Conservation (phyloP, 352 stramenopile species). For the Phytopythium sindhum region DNA sequence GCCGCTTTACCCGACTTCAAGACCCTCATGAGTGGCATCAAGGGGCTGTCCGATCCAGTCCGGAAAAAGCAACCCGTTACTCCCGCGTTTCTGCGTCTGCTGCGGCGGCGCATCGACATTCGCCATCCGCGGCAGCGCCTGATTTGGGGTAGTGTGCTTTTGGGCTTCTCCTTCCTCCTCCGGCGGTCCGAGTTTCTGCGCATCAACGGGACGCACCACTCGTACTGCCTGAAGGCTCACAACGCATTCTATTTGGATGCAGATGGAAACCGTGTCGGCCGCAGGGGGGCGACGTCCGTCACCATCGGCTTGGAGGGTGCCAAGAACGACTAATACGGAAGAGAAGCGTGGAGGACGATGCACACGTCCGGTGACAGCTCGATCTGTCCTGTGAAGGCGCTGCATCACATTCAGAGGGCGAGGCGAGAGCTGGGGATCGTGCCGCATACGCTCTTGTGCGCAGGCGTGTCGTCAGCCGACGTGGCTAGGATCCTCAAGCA, state of each 20-base stretch:
- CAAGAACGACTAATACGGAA: constrained; percentile 21
- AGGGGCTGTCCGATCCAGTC: constrained; percentile 12
- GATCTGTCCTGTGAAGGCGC: constrained; percentile 13
- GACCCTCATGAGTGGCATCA: constrained; percentile 16
- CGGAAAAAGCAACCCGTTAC: constrained; percentile 24
- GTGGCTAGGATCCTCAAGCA: constrained; percentile 9
- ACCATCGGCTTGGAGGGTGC: constrained; percentile 15
- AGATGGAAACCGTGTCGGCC: not conserved
- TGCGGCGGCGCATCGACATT: constrained; percentile 6
- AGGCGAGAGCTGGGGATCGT: not conserved
- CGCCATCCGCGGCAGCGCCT: constrained; percentile 11
- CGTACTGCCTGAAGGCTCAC: constrained; percentile 12
- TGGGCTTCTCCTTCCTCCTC: constrained; percentile 25
- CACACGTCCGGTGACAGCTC: constrained; percentile 9
- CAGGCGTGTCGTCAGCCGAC: not conserved
- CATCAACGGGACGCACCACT: not conserved
- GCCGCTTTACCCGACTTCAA: constrained; percentile 6
- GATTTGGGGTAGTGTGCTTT: constrained; percentile 19
- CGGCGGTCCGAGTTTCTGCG: constrained; percentile 14
- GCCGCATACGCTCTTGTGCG: not conserved
- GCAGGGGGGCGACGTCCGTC: constrained; percentile 5
- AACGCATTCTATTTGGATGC: constrained; percentile 15
- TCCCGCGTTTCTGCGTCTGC: constrained; percentile 12
- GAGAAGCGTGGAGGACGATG: constrained; percentile 16
- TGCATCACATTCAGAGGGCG: constrained; percentile 10